Percentiles rank a stretch among this genome's conserved stretches.
Evolutionary conservation across 2,329 filamentous ascomycete species (phyloP).

Genomic region (Xylariaceae sp.): DNA sequence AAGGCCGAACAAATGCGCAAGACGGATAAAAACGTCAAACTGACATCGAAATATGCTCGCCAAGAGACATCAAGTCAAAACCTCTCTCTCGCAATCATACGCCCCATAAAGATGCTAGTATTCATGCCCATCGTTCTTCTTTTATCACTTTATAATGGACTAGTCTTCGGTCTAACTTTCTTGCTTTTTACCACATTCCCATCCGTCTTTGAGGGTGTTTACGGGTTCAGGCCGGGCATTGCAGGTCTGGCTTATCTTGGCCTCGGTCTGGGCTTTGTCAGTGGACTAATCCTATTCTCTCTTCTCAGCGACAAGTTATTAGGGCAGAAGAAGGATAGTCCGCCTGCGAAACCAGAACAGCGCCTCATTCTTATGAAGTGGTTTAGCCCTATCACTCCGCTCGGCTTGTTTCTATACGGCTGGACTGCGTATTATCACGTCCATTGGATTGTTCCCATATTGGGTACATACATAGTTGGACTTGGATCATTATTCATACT

Average conservation of each 20-base stretch:
- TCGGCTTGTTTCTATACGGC: slow-evolving; percentile 9
- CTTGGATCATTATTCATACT: slow-evolving; percentile 9
- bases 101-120: slow-evolving; percentile 7
- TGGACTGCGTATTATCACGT: slow-evolving; percentile 11
- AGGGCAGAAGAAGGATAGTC: background rate
- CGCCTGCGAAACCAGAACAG: slow-evolving; percentile 4
- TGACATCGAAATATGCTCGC: background rate
- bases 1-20: background rate
- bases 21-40: background rate
- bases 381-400: slow-evolving; percentile 3
- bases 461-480: slow-evolving; percentile 8
- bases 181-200: slow-evolving; percentile 9
- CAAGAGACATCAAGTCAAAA: background rate
- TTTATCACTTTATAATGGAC: slow-evolving; percentile 4
- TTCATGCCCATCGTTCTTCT: slow-evolving; percentile 7
- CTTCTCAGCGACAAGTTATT: slow-evolving; percentile 5
- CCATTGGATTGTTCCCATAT: slow-evolving; percentile 11
- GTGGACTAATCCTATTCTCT: slow-evolving; percentile 5
- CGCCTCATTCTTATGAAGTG: slow-evolving; percentile 8
- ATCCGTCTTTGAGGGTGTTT: slow-evolving; percentile 1
- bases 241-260: slow-evolving; percentile 8
- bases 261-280: slow-evolving; percentile 3
- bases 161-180: slow-evolving; percentile 7
- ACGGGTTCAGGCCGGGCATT: slow-evolving; percentile 4
- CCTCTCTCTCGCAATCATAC: background rate